Percentiles rank a stretch among this genome's conserved stretches.
Conservation (phyloP, 305 asterid genomes). For the Rubia balearica region DNA sequence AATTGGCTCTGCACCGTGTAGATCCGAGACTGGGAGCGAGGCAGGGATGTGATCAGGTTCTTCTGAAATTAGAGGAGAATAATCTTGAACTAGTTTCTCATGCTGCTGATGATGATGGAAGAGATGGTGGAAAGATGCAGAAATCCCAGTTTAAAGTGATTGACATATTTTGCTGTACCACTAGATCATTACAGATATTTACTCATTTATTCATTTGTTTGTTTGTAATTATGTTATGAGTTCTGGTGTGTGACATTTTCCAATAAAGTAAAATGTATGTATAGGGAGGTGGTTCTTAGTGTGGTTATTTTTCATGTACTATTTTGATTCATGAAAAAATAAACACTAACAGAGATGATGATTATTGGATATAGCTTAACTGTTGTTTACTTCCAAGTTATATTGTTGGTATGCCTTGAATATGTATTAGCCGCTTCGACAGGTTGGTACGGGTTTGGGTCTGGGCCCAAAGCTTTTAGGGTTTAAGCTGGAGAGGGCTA, state of each 20-base stretch:
- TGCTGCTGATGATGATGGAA: too few species aligned
- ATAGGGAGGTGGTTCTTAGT: background rate
- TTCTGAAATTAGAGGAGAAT: conserved; percentile 57
- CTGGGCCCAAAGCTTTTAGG: too few species aligned
- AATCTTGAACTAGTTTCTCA: conserved; percentile 30
- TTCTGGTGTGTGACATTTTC: conserved; percentile 1
- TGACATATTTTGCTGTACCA: conserved; percentile 1
- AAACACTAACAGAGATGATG: too few species aligned
- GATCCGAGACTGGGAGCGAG: conserved; percentile 60
- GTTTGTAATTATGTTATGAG: background rate
- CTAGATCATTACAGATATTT: background rate
- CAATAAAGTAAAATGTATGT: conserved; percentile 5
- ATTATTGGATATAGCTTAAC: too few species aligned
- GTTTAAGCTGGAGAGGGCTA: too few species aligned
- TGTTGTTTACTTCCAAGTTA: too few species aligned
- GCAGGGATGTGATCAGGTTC: conserved; percentile 55
- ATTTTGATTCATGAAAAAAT: background rate
- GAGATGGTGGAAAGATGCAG: conserved; percentile 6
- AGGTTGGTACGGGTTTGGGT: too few species aligned
- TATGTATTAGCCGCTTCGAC: too few species aligned
- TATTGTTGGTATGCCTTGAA: too few species aligned
- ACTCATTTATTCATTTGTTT: conserved; percentile 22
- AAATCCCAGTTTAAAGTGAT: conserved; percentile 25
- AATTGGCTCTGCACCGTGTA: conserved; percentile 64
- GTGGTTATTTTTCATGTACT: background rate